Base-by-base conservation (phyloP, 2,329 filamentous ascomycete genomes). In the Cercospora sp. region DNA sequence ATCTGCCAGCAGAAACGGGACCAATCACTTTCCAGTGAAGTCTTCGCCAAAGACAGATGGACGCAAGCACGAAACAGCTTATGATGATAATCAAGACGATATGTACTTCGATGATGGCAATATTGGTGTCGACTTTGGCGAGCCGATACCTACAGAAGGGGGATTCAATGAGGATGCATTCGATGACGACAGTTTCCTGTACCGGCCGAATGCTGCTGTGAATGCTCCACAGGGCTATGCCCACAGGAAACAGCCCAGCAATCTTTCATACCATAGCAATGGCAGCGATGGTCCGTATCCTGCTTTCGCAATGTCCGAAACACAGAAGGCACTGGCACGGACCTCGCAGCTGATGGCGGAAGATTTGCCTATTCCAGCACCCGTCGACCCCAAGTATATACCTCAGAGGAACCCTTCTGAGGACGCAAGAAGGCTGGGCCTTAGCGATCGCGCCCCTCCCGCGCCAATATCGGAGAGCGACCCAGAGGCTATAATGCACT, bases 391-490 rank as follows among this genome's bases (percentile, higher is more conserved):
- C 12, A 75, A 73, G 48, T 72, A 73, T 58, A 73, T 77, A 7
- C 76, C 76, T 1, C 76, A 77, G 51, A 72, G 75, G 45, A 78
- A 77, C 59, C 74, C 76, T 3, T 75, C 73, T 2, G 75, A 77
- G 48, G 76, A 77, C 64, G 75, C 76, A 9, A 78, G 76, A 64
- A 64, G 76, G 12, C 59, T 75, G 20, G 76, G 76, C n/a, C 48
- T 74, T 12, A 76, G 75, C 60, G 71, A 69, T 16, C 67, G 67
- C 64, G 85, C 86, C 66, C 86, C 88, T 7, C 84, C 81, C 5
- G 84, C 84, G 71, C 88, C 85, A 23, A 87, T 71, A 72, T 74
- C 51, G 79, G 74, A 66, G 73, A 73, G 73, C 70, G 77, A 73
- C 75, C 78, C 60, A 40, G 71, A 61, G 59, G 72, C 70, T 2